Evolutionary conservation across 345 rosid genomes (phyloP).

Genomic region (Brassica cretica): DNA sequence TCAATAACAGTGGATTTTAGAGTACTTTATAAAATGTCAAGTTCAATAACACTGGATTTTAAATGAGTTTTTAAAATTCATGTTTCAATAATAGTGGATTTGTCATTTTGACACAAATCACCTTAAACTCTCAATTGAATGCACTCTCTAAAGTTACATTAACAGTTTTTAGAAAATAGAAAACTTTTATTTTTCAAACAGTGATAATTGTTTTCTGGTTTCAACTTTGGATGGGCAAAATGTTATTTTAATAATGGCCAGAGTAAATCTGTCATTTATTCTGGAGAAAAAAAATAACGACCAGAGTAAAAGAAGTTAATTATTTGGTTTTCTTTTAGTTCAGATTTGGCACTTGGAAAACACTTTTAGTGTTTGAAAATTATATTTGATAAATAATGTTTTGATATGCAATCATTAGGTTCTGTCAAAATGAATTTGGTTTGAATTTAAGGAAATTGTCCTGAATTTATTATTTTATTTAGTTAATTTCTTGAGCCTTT

Average conservation of each 20-base stretch:
- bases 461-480: neutral
- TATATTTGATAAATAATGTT: neutral
- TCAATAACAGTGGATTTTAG: too few relatives aligned
- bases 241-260: neutral
- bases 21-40: too few relatives aligned
- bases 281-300: neutral
- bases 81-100: too few relatives aligned
- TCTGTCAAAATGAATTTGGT: neutral
- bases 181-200: neutral
- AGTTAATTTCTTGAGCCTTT: neutral
- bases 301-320: neutral
- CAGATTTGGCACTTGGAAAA: neutral
- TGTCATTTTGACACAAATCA: too few relatives aligned
- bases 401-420: neutral
- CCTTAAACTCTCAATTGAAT: too few relatives aligned
- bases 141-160: neutral
- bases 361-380: neutral
- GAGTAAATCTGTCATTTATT: neutral
- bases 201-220: neutral
- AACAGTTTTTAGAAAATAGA: neutral
- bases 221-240: neutral
- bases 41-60: too few relatives aligned
- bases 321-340: slow-evolving; percentile 14
- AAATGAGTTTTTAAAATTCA: too few relatives aligned
- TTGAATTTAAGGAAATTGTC: neutral